A percentile compares a stretch with the other conserved stretches of the same genome.
Evolutionary conservation across 495 filamentous ascomycete species (phyloP).

Genomic region (Xylaria intraflava): DNA sequence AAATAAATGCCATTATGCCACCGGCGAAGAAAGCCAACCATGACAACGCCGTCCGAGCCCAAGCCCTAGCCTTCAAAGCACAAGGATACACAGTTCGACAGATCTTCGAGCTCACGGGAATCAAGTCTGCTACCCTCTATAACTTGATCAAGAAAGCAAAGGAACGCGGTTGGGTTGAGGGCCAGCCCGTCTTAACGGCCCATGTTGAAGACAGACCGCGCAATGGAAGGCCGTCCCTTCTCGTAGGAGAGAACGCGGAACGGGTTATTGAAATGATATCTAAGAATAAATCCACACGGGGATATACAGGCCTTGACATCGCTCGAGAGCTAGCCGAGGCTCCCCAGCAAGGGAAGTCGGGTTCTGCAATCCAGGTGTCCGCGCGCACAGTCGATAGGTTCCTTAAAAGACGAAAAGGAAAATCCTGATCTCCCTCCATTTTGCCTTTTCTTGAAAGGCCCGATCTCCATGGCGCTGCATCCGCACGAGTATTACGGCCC

Average conservation of each 20-base stretch:
- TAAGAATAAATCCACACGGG: background rate
- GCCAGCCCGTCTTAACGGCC: background rate
- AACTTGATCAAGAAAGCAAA: background rate
- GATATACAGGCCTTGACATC: background rate
- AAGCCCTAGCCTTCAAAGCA: background rate
- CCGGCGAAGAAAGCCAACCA: background rate
- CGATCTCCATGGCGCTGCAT: no score
- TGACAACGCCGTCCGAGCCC: background rate
- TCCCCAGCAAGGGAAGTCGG: background rate
- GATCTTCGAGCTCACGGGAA: background rate
- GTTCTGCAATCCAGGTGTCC: background rate
- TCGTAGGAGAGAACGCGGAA: background rate
- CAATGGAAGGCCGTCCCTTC: background rate
- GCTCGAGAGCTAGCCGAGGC: background rate
- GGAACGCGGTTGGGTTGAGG: background rate
- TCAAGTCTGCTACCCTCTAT: background rate
- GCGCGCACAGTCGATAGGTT: background rate
- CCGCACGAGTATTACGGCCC: no score
- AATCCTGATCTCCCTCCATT: no score
- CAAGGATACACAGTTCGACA: background rate
- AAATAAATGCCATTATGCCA: background rate
- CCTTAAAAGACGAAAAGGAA: background rate
- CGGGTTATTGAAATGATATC: background rate
- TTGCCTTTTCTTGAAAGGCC: no score
- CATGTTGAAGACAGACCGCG: background rate